Base-by-base conservation (phyloP, 352 stramenopile genomes). In the Sclerospora graminicola region DNA sequence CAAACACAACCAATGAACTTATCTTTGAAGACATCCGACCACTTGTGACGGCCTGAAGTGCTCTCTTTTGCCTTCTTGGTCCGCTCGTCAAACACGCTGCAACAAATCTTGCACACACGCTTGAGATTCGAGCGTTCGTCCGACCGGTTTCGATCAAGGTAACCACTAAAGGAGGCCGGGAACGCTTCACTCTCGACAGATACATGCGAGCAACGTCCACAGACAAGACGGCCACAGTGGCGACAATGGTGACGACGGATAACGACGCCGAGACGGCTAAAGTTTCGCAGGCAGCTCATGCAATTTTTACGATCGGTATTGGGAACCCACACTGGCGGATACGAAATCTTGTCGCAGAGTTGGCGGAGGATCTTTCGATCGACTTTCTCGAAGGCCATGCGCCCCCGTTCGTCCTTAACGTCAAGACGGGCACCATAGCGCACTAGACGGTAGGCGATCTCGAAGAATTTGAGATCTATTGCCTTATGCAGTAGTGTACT, bases 361-460 rank as follows among this genome's bases (percentile, higher is more conserved):
- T 84, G 72, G 2, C 77, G 77, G 31, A 93, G 56, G 15, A 83
- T 35, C 48, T 80, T 80, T 35, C 69, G 66, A 47, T 88, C 75
- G 15, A 82, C 69, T 59, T 90, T 90, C 24, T 90, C 81, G 39
- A 88, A 93, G 5, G 90, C 76, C 66, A 87, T 90, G 32, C 69
- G 69, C 14, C 65, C 75, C 15, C 79, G 63, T 18, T 74, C 69
- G 41, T 92, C 81, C 61, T 89, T 88, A 38, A 57, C 41, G 33
- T 92, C 72, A 3, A 92, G 49, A 0, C 81, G 81, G 5, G 70
- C 81, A n/a, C 81, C 81, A 28, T 89, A 69, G 0, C 75, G 73
- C 21, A 92, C 81, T 15, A 92, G 64, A 11, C 81, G 74, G 38
- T 62, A 77, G 6, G 78, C 81, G 21, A 90, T 89, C 46, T 92